Evolutionary conservation across 192 early-diverging fungal species (phyloP), one percentile per base, ranked within the genome.

Genomic region (Coemansia sp.): DNA sequence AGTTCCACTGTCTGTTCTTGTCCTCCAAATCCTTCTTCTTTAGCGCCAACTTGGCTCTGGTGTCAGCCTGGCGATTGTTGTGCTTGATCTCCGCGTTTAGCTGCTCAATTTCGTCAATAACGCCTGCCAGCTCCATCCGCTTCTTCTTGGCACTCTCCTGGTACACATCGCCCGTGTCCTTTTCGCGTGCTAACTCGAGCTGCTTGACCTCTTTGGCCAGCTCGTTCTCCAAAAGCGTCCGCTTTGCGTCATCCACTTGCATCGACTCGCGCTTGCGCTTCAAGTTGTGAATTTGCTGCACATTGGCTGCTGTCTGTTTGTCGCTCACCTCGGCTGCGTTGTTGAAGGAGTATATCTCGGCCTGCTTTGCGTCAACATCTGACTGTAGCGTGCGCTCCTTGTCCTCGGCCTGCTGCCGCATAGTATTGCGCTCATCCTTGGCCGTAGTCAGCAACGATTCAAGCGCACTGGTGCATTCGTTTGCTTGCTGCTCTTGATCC

Each of bases 31-130:
- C 88, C 15, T 69, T 60, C 60, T 79, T 74, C 49, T 86, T 84
- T 11, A 90, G 49, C 0, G 76, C 67, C 44, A 94, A 66, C 47
- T 81, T 77, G 7, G 90, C 89, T 0, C 87, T 78, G 0, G 82
- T 84, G 34, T 90, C 88, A 0, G 79, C 82, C 56, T 88, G 85
- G 66, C 67, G 64, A 67, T 82, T 91, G 56, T 89, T 78, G 52
- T 67, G 20, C 58, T 75, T 40, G 5, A 90, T 86, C 75, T 92
- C 88, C 0, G 85, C 59, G 46, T 75, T 79, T 3, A 87, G 57
- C 14, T 53, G 50, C 11, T 50, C 64, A 14, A 84, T 58, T 22
- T 73, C 56, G 1, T 71, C 71, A n/a, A 87, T 88, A n/a, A 72
- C 37, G 9, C 66, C 65, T 14, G 62, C 61, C 7, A 88, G 51